Percentiles rank a stretch among this genome's conserved stretches.
Evolutionary conservation across 495 filamentous ascomycete genomes (phyloP).

Genomic region (Neurospora sp.): DNA sequence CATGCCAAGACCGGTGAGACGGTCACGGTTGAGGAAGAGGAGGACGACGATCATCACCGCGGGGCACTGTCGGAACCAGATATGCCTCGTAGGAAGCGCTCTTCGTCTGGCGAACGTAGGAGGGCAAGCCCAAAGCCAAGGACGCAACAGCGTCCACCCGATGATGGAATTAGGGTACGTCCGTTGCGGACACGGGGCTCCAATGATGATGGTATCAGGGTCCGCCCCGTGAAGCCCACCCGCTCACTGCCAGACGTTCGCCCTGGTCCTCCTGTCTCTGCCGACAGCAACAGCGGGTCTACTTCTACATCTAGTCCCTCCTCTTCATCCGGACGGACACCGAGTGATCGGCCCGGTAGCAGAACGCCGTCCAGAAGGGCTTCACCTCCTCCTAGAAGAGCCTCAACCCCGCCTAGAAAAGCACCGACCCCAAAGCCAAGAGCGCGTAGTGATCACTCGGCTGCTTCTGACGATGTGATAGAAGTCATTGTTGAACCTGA

Average conservation of each 20-base stretch:
- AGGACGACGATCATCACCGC: slow-evolving; percentile 3
- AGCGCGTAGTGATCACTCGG: slow-evolving; percentile 1
- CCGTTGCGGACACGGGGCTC: slow-evolving; percentile 6
- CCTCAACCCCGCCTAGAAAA: neutral
- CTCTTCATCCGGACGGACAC: slow-evolving; percentile 17
- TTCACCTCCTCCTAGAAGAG: neutral
- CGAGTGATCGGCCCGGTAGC: neutral
- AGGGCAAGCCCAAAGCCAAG: slow-evolving; percentile 8
- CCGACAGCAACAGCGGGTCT: slow-evolving; percentile 14
- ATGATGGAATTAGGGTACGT: slow-evolving; percentile 23
- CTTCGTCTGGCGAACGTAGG: neutral
- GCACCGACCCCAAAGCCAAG: slow-evolving; percentile 14
- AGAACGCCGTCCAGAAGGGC: neutral
- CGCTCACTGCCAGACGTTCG: slow-evolving; percentile 11
- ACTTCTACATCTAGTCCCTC: slow-evolving; percentile 20
- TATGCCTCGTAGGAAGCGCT: neutral
- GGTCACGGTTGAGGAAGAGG: slow-evolving; percentile 20
- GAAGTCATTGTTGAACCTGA: slow-evolving; percentile 27
- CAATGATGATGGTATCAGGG: slow-evolving; percentile 18
- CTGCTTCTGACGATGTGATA: slow-evolving; percentile 41
- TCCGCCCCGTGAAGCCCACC: slow-evolving; percentile 29
- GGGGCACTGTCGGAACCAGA: slow-evolving; percentile 4
- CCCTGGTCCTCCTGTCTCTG: slow-evolving; percentile 1
- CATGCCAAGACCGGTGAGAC: slow-evolving; percentile 19
- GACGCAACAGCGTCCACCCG: slow-evolving; percentile 10